Percentiles rank a stretch among this genome's conserved stretches.
Evolutionary conservation across 129 eudicot species (phyloP).

Genomic region (Artemisia argyi): DNA sequence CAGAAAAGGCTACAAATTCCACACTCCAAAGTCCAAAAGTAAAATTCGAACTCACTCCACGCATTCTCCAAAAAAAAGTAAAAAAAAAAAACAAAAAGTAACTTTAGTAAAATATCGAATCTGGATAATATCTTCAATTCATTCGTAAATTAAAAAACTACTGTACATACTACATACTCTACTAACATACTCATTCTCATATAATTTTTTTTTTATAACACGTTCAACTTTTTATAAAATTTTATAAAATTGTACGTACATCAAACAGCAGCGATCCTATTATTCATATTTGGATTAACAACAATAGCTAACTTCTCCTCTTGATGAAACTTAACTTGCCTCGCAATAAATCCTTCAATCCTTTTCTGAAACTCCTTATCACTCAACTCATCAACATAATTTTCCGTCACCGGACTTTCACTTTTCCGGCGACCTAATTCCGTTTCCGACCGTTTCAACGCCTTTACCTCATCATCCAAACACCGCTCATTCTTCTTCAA

Average conservation of each 20-base stretch:
- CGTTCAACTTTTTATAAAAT: no score
- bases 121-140: no score
- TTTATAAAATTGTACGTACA: constrained; percentile 11
- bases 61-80: no score
- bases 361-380: constrained; percentile 72
- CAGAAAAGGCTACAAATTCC: no score
- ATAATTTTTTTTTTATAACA: no score
- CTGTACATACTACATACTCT: no score
- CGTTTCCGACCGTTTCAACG: constrained; percentile 57
- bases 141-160: no score
- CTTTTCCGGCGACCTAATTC: constrained; percentile 40
- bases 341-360: constrained; percentile 82
- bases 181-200: no score
- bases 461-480: neutral
- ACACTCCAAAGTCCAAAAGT: no score
- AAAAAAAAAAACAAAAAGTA: no score
- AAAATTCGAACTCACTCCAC: no score
- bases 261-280: neutral
- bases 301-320: constrained; percentile 70
- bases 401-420: constrained; percentile 17
- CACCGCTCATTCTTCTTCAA: constrained; percentile 23
- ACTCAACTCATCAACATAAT: constrained; percentile 59
- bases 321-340: constrained; percentile 74
- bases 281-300: constrained; percentile 2
- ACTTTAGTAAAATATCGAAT: no score